These are phyloP conservation scores for Russula virescens DNA, from an alignment of 768 basidiomycete species.

Conservation along the genomic window DNA sequence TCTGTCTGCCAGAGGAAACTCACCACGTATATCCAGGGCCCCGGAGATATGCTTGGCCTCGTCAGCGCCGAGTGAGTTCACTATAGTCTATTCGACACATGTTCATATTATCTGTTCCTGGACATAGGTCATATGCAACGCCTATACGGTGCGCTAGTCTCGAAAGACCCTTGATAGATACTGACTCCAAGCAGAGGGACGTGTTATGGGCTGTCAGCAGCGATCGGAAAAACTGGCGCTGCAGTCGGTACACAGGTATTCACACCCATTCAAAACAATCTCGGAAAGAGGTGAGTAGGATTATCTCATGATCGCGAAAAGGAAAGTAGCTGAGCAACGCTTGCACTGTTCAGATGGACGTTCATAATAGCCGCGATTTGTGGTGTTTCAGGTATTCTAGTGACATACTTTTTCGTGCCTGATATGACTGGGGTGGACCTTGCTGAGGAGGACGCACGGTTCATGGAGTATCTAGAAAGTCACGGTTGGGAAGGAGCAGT, in stretches of 20 bases:
- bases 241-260: constrained; percentile 68
- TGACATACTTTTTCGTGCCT: constrained; percentile 64
- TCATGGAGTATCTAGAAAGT: constrained; percentile 51
- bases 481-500: constrained; percentile 64
- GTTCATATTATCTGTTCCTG: not conserved
- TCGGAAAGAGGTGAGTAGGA: constrained; percentile 51
- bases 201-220: constrained; percentile 63
- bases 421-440: constrained; percentile 65
- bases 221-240: constrained; percentile 65
- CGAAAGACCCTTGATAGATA: not conserved
- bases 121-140: constrained; percentile 52
- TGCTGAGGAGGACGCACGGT: constrained; percentile 57
- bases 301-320: not conserved
- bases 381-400: constrained; percentile 53
- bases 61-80: constrained; percentile 56
- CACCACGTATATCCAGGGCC: constrained; percentile 40
- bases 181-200: constrained; percentile 42
- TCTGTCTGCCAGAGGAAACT: not conserved
- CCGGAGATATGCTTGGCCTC: constrained; percentile 65
- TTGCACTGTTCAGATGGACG: constrained; percentile 43
- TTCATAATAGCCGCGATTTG: constrained; percentile 68
- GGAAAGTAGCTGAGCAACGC: constrained; percentile 1
- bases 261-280: constrained; percentile 59
- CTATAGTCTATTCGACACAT: not conserved
- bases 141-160: constrained; percentile 46